These are phyloP conservation scores for Crucihimalaya himalaica DNA, from an alignment of 345 rosid genomes.

Conservation along the genomic window DNA sequence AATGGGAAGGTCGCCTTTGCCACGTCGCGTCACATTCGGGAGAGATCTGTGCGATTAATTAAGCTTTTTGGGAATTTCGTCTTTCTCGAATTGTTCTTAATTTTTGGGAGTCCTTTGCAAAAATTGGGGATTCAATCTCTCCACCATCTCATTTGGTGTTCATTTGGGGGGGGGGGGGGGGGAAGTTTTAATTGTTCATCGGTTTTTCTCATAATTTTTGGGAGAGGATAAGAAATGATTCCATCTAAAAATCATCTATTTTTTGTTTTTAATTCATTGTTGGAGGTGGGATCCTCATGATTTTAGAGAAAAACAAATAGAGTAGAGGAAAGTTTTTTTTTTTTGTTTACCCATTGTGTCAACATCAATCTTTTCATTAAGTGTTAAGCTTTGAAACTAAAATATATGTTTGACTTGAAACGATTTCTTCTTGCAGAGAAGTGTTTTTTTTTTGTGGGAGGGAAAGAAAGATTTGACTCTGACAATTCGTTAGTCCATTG, in stretches of 20 bases:
- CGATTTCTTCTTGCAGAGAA: slow-evolving; percentile 14
- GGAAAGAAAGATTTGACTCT: slow-evolving; percentile 24
- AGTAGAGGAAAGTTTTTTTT: not conserved
- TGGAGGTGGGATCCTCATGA: slow-evolving; percentile 29
- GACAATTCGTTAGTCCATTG: slow-evolving; percentile 15
- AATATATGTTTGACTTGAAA: slow-evolving; percentile 21
- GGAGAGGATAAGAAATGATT: not conserved
- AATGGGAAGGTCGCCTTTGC: not conserved
- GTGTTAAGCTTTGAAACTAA: not conserved
- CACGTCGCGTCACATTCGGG: slow-evolving; percentile 1
- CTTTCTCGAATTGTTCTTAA: not conserved
- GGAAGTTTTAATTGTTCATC: not conserved
- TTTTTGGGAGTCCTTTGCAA: not conserved
- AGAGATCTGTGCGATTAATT: slow-evolving; percentile 16
- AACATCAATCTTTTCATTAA: slow-evolving; percentile 27
- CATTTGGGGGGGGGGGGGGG: not conserved
- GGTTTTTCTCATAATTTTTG: not conserved
- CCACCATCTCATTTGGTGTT: not conserved
- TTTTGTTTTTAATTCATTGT: not conserved
- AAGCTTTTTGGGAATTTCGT: not conserved
- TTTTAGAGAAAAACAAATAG: not conserved
- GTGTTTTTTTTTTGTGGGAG: not conserved
- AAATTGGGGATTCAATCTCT: not conserved
- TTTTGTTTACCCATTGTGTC: slow-evolving; percentile 6
- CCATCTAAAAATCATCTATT: not conserved